Percentiles rank a stretch among this genome's conserved stretches.
These are phyloP conservation scores for Gomphus sp. DNA, from an alignment of 1,284 basidiomycete species.

Conservation along the genomic window DNA sequence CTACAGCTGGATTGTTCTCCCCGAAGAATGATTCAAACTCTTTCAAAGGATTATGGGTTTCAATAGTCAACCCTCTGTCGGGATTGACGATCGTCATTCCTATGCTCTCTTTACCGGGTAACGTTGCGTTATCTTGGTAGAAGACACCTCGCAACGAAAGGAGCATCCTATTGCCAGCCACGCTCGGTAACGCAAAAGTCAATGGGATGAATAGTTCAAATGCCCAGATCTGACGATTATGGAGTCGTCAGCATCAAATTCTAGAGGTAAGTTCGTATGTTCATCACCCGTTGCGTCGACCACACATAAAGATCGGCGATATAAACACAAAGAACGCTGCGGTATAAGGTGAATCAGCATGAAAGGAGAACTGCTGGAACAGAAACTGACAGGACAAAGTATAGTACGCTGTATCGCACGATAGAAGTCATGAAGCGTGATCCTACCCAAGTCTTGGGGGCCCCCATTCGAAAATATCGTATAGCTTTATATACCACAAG, in stretches of 20 bases:
- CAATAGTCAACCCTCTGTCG: slow-evolving; percentile 1
- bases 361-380: neutral
- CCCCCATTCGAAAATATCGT: neutral
- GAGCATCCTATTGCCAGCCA: slow-evolving; percentile 9
- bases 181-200: slow-evolving; percentile 5
- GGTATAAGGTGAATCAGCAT: neutral
- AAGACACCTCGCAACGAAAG: slow-evolving; percentile 4
- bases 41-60: slow-evolving; percentile 1
- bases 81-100: neutral
- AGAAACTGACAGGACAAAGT: slow-evolving; percentile 4
- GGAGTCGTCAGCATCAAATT: neutral
- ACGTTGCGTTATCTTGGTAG: neutral
- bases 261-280: neutral
- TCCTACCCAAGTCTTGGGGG: slow-evolving; percentile 3
- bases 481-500: slow-evolving; percentile 3
- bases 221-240: neutral
- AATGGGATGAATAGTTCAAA: slow-evolving; percentile 7
- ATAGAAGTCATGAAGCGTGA: slow-evolving; percentile 7
- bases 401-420: slow-evolving; percentile 6
- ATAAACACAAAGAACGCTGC: slow-evolving; percentile 8
- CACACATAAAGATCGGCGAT: slow-evolving; percentile 6
- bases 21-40: slow-evolving; percentile 11
- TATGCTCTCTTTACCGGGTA: slow-evolving; percentile 2
- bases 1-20: neutral
- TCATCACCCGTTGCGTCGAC: neutral